These are phyloP conservation scores for Haematococcus lacustris DNA, from an alignment of 139 green algal species.

Conservation along the genomic window DNA sequence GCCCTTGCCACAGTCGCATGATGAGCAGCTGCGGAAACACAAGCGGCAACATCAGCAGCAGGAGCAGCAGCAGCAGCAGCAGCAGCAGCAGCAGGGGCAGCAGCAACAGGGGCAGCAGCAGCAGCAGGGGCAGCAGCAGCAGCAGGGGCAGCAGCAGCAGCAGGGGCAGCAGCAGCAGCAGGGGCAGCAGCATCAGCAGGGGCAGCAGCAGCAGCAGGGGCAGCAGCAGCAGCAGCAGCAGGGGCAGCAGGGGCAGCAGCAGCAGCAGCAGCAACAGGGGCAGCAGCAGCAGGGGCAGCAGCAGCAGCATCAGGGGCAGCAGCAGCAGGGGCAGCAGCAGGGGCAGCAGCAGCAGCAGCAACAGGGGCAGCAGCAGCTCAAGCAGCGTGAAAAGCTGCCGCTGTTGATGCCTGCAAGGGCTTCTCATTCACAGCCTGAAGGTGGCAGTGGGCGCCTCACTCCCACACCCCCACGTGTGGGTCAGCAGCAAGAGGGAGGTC, in stretches of 20 bases:
- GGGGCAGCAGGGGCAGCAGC: background rate
- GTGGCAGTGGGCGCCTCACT: too few relatives aligned
- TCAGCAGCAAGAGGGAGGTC: too few relatives aligned
- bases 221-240: background rate
- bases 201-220: conserved; percentile 6
- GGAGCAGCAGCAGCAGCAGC: background rate
- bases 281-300: conserved; percentile 7
- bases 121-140: background rate
- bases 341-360: background rate
- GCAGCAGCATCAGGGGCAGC: conserved; percentile 1
- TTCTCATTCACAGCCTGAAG: too few relatives aligned
- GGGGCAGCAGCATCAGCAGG: too few relatives aligned
- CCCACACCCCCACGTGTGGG: too few relatives aligned
- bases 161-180: too few relatives aligned
- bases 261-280: too few relatives aligned
- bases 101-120: background rate
- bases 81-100: background rate
- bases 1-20: background rate
- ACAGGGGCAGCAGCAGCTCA: background rate
- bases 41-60: conserved; percentile 1
- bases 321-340: too few relatives aligned
- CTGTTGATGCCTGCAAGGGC: too few relatives aligned
- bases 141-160: background rate
- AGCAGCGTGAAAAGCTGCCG: too few relatives aligned
- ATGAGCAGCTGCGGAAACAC: background rate